phyloP scores from a whole-genome alignment of 257 asterid species.

The Gentiana macrophylla region DNA sequence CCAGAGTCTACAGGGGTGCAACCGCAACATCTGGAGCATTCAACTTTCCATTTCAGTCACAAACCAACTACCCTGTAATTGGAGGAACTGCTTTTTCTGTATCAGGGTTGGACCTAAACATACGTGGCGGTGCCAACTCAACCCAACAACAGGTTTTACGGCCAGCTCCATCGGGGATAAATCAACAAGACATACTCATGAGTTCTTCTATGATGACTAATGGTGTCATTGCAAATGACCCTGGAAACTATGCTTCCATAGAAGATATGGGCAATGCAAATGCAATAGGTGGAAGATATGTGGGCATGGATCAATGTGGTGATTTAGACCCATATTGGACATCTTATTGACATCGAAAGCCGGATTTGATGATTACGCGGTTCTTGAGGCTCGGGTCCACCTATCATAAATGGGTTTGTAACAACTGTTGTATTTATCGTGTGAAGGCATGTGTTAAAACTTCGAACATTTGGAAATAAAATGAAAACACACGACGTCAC shows the following conservation, averaged over 20 bases:
- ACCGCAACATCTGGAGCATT: slow-evolving; percentile 4
- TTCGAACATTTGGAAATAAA: too few relatives aligned
- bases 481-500: too few relatives aligned
- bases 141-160: slow-evolving; percentile 12
- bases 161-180: slow-evolving; percentile 20
- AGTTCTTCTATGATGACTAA: slow-evolving; percentile 22
- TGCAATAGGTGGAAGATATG: slow-evolving; percentile 26
- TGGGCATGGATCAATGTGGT: slow-evolving; percentile 50
- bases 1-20: slow-evolving; percentile 26
- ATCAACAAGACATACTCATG: slow-evolving; percentile 28
- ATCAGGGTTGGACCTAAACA: slow-evolving; percentile 67
- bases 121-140: slow-evolving; percentile 26
- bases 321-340: slow-evolving; percentile 65
- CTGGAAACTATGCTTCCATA: slow-evolving; percentile 23
- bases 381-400: too few relatives aligned
- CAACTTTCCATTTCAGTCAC: slow-evolving; percentile 34
- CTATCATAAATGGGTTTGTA: too few relatives aligned
- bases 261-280: slow-evolving; percentile 24
- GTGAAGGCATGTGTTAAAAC: too few relatives aligned
- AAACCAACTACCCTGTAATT: slow-evolving; percentile 25
- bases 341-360: slow-evolving; percentile 19
- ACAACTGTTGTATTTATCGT: too few relatives aligned
- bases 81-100: slow-evolving; percentile 44
- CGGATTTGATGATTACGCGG: too few relatives aligned
- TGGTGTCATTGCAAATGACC: slow-evolving; percentile 12